Conservation (phyloP, 257 asterid genomes). For the Nicotiana otophora region DNA sequence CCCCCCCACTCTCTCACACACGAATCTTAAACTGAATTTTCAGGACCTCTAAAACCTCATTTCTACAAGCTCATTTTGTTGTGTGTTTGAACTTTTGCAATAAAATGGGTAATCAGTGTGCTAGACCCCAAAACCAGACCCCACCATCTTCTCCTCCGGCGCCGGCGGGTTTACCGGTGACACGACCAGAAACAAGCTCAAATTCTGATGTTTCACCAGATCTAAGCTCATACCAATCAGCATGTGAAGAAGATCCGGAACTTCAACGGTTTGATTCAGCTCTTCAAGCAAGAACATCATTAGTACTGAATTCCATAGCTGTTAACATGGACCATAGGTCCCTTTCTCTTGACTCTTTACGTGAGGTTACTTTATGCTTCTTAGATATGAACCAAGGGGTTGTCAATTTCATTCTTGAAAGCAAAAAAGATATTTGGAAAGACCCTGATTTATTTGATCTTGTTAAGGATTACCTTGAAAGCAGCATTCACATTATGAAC, state of each 20-base stretch:
- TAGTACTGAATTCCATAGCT: constrained; percentile 76
- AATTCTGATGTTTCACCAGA: constrained; percentile 25
- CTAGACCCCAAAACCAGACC: constrained; percentile 28
- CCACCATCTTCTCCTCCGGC: constrained; percentile 9
- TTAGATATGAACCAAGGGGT: constrained; percentile 78
- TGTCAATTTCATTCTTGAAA: constrained; percentile 51
- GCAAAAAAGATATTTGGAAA: constrained; percentile 69
- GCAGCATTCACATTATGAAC: constrained; percentile 66
- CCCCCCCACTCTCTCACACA: neutral
- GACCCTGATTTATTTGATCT: constrained; percentile 55
- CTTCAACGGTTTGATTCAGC: constrained; percentile 56
- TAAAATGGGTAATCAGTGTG: constrained; percentile 56
- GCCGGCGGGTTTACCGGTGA: constrained; percentile 7
- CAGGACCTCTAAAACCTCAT: neutral
- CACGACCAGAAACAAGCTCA: constrained; percentile 16
- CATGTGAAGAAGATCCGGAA: constrained; percentile 75
- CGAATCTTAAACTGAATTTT: neutral
- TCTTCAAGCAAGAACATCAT: constrained; percentile 60
- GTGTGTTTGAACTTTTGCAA: neutral
- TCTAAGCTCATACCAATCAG: constrained; percentile 73
- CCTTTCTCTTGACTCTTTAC: constrained; percentile 75
- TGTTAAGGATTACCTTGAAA: constrained; percentile 77
- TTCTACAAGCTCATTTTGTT: neutral
- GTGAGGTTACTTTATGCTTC: constrained; percentile 60
- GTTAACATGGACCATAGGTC: constrained; percentile 58